These are phyloP conservation scores for Emmonsiellopsis sp. DNA, from an alignment of 2,329 filamentous ascomycete genomes.

Conservation along the genomic window DNA sequence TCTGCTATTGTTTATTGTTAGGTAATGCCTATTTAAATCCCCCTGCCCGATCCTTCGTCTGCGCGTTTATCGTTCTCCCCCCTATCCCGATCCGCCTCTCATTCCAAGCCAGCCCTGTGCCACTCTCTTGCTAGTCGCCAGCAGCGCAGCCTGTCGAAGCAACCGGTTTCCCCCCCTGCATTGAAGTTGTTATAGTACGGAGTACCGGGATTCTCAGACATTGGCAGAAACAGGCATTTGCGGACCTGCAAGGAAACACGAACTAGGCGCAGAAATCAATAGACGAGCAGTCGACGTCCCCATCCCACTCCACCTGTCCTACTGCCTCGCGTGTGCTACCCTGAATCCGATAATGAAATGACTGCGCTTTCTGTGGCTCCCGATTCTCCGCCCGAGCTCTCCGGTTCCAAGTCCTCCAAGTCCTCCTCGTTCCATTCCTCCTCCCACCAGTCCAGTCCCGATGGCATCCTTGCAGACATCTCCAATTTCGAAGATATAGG, in stretches of 20 bases:
- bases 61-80: not conserved
- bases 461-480: constrained; percentile 59
- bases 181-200: not conserved
- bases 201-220: not conserved
- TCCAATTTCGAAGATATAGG: constrained; percentile 91
- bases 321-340: not conserved
- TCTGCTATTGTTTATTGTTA: not conserved
- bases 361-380: constrained; percentile 42
- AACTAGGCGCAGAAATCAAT: not conserved
- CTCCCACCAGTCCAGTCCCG: constrained; percentile 58
- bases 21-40: not conserved
- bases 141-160: too few relatives aligned
- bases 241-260: not conserved
- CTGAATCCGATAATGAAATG: constrained; percentile 23
- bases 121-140: too few relatives aligned
- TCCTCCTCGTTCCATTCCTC: constrained; percentile 80
- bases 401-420: constrained; percentile 79
- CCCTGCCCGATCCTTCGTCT: not conserved
- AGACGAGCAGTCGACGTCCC: not conserved
- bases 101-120: too few relatives aligned
- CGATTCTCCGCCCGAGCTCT: constrained; percentile 68
- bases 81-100: too few relatives aligned
- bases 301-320: not conserved
- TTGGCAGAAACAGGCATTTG: not conserved
- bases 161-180: not conserved